These are phyloP conservation scores for Aspergillus cejpii DNA, from an alignment of 2,329 filamentous ascomycete species.

Conservation along the genomic window DNA sequence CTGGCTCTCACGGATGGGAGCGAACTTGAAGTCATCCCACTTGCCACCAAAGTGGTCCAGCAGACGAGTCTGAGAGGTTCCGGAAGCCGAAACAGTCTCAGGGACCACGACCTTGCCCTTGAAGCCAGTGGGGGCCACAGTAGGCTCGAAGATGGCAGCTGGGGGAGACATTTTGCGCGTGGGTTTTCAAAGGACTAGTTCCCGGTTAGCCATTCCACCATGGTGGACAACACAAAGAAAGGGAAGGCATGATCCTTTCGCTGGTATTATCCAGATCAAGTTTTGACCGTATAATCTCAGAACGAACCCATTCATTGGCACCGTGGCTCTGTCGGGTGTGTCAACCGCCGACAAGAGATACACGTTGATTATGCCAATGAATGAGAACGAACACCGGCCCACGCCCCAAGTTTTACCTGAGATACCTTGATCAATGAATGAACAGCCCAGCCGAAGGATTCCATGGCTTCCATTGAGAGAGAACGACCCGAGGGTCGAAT, in stretches of 20 bases:
- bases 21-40: conserved; percentile 77
- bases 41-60: conserved; percentile 63
- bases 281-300: conserved; percentile 86
- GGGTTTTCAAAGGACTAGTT: conserved; percentile 17
- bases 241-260: conserved; percentile 95
- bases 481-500: conserved; percentile 6
- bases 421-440: conserved; percentile 45
- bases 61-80: conserved; percentile 47
- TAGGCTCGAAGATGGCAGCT: conserved; percentile 55
- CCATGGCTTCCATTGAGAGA: conserved; percentile 35
- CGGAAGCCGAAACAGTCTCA: conserved; percentile 34
- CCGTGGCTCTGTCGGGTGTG: conserved; percentile 1
- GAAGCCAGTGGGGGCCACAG: conserved; percentile 33
- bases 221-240: conserved; percentile 30
- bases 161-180: conserved; percentile 67
- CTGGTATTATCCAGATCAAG: conserved; percentile 99
- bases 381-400: conserved; percentile 57
- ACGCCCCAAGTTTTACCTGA: conserved; percentile 49
- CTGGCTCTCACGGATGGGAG: conserved; percentile 82
- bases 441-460: conserved; percentile 35
- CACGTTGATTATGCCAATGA: conserved; percentile 8
- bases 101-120: conserved; percentile 43
- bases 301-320: conserved; percentile 30
- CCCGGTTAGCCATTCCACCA: conserved; percentile 39
- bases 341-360: not conserved